These are phyloP conservation scores for Neophaeococcomyces aloes DNA, from an alignment of 2,329 filamentous ascomycete genomes.

Conservation along the genomic window DNA sequence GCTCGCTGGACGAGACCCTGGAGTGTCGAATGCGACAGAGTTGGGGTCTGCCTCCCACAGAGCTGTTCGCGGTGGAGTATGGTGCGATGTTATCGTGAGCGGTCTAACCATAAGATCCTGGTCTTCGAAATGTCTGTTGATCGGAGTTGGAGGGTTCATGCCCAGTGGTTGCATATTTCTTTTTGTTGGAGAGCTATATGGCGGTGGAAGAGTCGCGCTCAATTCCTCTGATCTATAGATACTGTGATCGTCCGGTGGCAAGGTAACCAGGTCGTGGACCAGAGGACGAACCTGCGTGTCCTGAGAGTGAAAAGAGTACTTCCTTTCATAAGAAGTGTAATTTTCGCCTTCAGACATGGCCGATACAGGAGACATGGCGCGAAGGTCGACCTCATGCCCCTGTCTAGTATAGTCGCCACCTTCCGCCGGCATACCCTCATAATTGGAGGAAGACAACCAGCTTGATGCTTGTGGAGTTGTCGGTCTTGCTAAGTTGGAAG, in stretches of 20 bases:
- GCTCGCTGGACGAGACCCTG: constrained; percentile 18
- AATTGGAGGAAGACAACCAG: constrained; percentile 21
- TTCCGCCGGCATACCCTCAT: constrained; percentile 19
- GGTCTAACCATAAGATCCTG: background rate
- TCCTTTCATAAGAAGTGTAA: constrained; percentile 6
- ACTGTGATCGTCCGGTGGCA: background rate
- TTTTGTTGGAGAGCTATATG: constrained; percentile 13
- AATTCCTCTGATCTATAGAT: constrained; percentile 1
- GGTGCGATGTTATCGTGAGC: constrained; percentile 1
- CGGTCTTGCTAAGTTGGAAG: constrained; percentile 10
- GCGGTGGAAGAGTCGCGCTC: constrained; percentile 10
- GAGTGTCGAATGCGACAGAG: constrained; percentile 20
- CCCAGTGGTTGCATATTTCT: constrained; percentile 31
- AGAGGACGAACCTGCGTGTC: background rate
- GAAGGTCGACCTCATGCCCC: constrained; percentile 15
- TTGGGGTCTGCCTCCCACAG: constrained; percentile 24
- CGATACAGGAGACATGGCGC: constrained; percentile 19
- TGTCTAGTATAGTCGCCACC: constrained; percentile 14
- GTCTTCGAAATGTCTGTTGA: constrained; percentile 11
- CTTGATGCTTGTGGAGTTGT: constrained; percentile 14
- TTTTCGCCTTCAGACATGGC: constrained; percentile 14
- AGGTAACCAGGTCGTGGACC: background rate
- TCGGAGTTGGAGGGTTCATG: constrained; percentile 38
- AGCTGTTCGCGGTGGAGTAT: constrained; percentile 6
- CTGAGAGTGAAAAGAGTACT: constrained; percentile 7